Percentiles rank a stretch among this genome's conserved stretches.
These are phyloP conservation scores for Fagopyrum homotropicum DNA, from an alignment of 148 eudicot species.

Conservation along the genomic window DNA sequence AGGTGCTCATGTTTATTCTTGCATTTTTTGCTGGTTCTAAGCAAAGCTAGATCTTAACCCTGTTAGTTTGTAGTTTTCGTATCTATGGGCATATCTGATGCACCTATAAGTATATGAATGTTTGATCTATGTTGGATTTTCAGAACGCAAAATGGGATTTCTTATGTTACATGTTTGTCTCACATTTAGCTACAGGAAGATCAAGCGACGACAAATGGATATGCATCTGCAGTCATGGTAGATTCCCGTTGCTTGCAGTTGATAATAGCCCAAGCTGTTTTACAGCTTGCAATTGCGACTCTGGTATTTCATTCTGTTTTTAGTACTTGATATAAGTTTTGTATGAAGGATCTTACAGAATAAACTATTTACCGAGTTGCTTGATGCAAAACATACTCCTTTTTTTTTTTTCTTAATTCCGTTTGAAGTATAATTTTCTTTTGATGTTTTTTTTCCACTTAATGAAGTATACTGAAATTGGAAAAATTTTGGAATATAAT, in stretches of 20 bases:
- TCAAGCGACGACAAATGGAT: slow-evolving; percentile 45
- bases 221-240: slow-evolving; percentile 50
- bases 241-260: slow-evolving; percentile 44
- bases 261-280: slow-evolving; percentile 51
- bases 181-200: slow-evolving; percentile 22
- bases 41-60: neutral
- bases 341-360: neutral
- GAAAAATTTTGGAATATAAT: neutral
- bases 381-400: neutral
- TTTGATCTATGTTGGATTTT: neutral
- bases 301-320: slow-evolving; percentile 40
- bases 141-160: neutral
- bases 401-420: neutral
- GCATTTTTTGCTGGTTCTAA: neutral
- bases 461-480: neutral
- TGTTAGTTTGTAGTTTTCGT: neutral
- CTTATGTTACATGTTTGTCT: neutral
- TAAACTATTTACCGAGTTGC: neutral
- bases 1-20: neutral
- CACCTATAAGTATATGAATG: neutral
- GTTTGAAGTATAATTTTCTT: neutral
- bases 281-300: slow-evolving; percentile 65
- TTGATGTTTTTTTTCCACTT: neutral
- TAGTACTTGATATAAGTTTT: too few species aligned
- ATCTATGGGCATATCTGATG: neutral